Conservation (phyloP, 768 basidiomycete genomes). For the Gymnopilus junonius region DNA sequence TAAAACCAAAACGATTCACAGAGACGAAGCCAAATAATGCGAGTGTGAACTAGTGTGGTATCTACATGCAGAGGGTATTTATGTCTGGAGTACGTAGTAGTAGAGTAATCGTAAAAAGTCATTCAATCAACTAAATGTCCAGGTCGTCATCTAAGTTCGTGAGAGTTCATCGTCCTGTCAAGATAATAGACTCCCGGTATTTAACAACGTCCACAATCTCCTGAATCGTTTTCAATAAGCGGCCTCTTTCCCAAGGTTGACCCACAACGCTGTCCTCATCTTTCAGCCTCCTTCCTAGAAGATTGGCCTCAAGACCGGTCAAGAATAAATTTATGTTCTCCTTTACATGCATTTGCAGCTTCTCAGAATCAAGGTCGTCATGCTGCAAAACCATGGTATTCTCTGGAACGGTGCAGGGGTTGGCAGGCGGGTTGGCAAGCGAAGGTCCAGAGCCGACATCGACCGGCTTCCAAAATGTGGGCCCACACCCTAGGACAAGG, state of each 20-base stretch:
- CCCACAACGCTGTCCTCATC: constrained; percentile 15
- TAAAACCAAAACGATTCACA: too few relatives aligned
- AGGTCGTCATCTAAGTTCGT: neutral
- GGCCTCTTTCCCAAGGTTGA: constrained; percentile 14
- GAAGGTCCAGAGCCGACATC: neutral
- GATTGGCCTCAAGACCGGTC: constrained; percentile 12
- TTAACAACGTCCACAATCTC: constrained; percentile 14
- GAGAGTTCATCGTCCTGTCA: constrained; percentile 1
- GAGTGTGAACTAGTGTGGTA: too few relatives aligned
- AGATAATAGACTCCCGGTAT: constrained; percentile 14
- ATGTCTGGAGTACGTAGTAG: neutral
- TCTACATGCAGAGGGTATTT: neutral
- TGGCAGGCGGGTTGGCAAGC: neutral
- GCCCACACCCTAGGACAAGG: constrained; percentile 23
- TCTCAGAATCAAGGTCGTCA: neutral
- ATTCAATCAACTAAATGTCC: neutral
- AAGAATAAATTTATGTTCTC: constrained; percentile 16
- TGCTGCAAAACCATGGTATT: neutral
- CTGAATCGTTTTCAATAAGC: constrained; percentile 4
- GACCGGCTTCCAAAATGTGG: constrained; percentile 19
- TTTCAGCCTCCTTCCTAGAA: neutral
- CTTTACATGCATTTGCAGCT: neutral
- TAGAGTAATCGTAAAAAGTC: neutral
- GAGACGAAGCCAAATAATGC: too few relatives aligned
- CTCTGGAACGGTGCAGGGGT: neutral